Base-by-base conservation (phyloP, 2,329 filamentous ascomycete genomes). In the Mycosphaerella arachidis region DNA sequence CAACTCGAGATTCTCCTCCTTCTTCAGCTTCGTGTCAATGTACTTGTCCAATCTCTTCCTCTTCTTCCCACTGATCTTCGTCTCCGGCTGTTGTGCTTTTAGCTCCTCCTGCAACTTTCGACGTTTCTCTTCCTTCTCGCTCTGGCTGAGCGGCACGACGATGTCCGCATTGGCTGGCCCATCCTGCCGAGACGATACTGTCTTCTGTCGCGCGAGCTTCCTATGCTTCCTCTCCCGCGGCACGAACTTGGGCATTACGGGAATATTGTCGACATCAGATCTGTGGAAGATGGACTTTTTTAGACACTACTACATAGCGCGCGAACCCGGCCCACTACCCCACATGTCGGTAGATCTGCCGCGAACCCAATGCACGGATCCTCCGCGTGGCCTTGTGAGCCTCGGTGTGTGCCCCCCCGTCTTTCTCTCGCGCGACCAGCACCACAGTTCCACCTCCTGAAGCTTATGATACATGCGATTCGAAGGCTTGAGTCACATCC, bases 1-100 rank as follows among this genome's bases (percentile, higher is more conserved):
- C 31, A 99, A 79, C 58, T 86, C 89, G 30, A 90, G 81, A 70
- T 91, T 96, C 74, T 97, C 93, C 72, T 99, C 94, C 74, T 96
- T 97, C 74, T 87, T 90, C 50, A 99, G 80, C 81, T 99, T 99
- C 60, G 84, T 94, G 70, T 97, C 92, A 73, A 89, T 86, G 66
- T 88, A 89, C 70, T 88, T 88, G 66, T 88, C 85, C 63, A 89
- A 70, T 56, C 86, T 78, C 76, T 88, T 88, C 67, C 84, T 80
- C 74, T 89, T 89, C 74, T 88, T 88, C 20, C 78, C 75, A 1
- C 82, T 84, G 59, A 87, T 80, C 65, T 83, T 83, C 3, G 80
- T 74, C 59, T 84, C 77, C 3, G 82, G 76, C 63, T 84, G 78
- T 52, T 81, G 77, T 37, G 81, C 76, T 61, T 77, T 77, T 60